Evolutionary conservation across 192 early-diverging fungal species (phyloP).

Genomic region (Linnemannia elongata): DNA sequence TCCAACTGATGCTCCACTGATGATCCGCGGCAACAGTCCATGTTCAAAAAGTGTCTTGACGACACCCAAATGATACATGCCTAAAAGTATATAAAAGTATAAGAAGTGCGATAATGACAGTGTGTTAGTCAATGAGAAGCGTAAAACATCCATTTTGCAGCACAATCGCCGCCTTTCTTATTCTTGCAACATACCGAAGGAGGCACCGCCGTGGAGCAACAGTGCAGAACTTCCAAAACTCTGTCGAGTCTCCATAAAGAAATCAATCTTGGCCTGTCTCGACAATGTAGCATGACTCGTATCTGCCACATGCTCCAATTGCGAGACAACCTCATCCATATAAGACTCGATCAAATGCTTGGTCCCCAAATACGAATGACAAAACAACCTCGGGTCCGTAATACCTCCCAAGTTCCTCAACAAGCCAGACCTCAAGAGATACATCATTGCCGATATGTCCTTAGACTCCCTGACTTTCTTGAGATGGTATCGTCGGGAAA

Average conservation of each 20-base stretch:
- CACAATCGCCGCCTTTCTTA: not conserved
- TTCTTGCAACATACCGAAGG: slow-evolving; percentile 67
- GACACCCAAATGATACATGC: slow-evolving; percentile 83
- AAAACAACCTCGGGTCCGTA: slow-evolving; percentile 71
- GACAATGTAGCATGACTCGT: slow-evolving; percentile 55
- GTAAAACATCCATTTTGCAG: not conserved
- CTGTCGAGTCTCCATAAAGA: slow-evolving; percentile 81
- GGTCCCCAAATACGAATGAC: slow-evolving; percentile 72
- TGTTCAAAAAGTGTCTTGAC: slow-evolving; percentile 79
- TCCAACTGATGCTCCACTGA: slow-evolving; percentile 82
- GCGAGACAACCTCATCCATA: slow-evolving; percentile 73
- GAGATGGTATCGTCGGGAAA: slow-evolving; percentile 64
- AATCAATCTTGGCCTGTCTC: slow-evolving; percentile 71
- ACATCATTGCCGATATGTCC: slow-evolving; percentile 72
- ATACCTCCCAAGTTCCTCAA: slow-evolving; percentile 83
- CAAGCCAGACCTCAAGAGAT: slow-evolving; percentile 71
- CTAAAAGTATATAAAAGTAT: slow-evolving; percentile 54
- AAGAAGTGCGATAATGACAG: not conserved
- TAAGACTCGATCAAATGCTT: slow-evolving; percentile 85
- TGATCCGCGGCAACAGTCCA: slow-evolving; percentile 77
- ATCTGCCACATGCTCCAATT: slow-evolving; percentile 69
- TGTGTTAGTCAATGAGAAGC: not conserved
- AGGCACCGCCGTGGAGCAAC: slow-evolving; percentile 78
- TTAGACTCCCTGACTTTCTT: slow-evolving; percentile 59
- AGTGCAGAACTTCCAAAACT: slow-evolving; percentile 83